phyloP scores from a whole-genome alignment of 78 protist genomes.

The Dictyostelium firmibasis region DNA sequence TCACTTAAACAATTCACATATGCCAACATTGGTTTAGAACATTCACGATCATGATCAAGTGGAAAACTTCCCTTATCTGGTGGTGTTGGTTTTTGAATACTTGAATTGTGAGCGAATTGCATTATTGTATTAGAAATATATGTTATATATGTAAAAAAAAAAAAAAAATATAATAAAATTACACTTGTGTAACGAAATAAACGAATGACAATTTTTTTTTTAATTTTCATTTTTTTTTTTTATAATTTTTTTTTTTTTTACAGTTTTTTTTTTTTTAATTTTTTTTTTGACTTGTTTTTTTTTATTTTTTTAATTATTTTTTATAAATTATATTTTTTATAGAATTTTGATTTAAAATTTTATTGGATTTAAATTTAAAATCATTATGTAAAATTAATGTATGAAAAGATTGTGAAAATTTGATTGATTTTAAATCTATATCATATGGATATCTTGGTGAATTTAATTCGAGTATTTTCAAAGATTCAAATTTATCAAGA shows the following conservation, averaged over 20 bases:
- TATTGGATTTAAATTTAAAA: background rate
- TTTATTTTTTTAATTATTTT: too few species aligned
- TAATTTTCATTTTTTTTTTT: too few species aligned
- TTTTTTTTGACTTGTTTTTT: too few species aligned
- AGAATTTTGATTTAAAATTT: background rate
- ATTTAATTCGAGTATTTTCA: background rate
- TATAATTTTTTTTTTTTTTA: too few species aligned
- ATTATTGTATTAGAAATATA: too few species aligned
- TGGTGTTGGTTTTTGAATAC: conserved; percentile 71
- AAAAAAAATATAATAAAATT: too few species aligned
- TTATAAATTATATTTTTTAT: too few species aligned
- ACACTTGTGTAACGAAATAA: background rate
- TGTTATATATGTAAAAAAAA: background rate
- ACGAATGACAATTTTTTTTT: background rate
- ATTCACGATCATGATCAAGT: conserved; percentile 68
- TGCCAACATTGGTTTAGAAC: conserved; percentile 41
- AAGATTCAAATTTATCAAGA: background rate
- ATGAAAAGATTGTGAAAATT: background rate
- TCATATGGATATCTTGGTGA: background rate
- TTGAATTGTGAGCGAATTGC: conserved; percentile 60
- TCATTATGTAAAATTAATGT: background rate
- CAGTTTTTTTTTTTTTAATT: too few species aligned
- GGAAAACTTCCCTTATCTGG: conserved; percentile 79
- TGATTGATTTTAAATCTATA: background rate
- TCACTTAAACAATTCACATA: conserved; percentile 42